Evolutionary conservation across 106 monocot species (phyloP), one percentile per base, ranked within the genome.

Genomic region (Dendrobium chrysotoxum): DNA sequence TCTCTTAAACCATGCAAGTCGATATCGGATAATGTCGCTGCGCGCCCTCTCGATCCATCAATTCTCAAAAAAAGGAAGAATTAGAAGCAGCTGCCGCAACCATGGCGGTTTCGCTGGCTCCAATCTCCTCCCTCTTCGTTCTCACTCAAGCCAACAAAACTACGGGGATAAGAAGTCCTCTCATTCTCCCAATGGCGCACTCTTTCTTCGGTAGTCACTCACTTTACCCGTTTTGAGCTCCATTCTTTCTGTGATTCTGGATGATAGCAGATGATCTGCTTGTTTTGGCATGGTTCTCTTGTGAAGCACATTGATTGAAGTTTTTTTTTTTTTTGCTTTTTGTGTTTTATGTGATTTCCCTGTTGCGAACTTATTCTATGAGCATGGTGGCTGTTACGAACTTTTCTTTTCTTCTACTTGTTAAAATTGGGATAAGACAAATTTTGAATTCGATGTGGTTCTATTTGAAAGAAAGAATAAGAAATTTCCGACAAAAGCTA

Each of bases 71-170:
- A 50, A 50, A 50, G 13, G 15, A 50, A 50, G 50, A 11, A 50
- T 30, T 13, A 70, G 15, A 70, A 42, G n/a, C 38, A 74, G 74
- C 41, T 21, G 50, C 15, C 16, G 74, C 21, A 74, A 13, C 74
- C n/a, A 74, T 74, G 74, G 74, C 41, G 10, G 7, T 74, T 74
- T 74, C 74, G 7, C 40, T 42, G 40, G 41, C 20, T 74, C 74
- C 41, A 41, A 74, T 74, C 12, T 1, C 74, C 13, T 74, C 74
- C 41, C 5, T 28, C 41, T 42, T 20, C 2, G 21, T 40, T 74
- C 74, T 41, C n/a, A 42, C 74, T 21, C 38, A 41, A 74, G 40
- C 20, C 4, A 40, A 23, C 5, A 28, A 7, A 35, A 20, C 41
- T 5, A 12, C 7, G 17, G 0, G 74, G 41, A 23, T 5, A 42